Percentiles rank a stretch among this genome's conserved stretches.
These are phyloP conservation scores for Entomortierella chlamydospora DNA, from an alignment of 192 early-diverging fungal genomes.

Conservation along the genomic window DNA sequence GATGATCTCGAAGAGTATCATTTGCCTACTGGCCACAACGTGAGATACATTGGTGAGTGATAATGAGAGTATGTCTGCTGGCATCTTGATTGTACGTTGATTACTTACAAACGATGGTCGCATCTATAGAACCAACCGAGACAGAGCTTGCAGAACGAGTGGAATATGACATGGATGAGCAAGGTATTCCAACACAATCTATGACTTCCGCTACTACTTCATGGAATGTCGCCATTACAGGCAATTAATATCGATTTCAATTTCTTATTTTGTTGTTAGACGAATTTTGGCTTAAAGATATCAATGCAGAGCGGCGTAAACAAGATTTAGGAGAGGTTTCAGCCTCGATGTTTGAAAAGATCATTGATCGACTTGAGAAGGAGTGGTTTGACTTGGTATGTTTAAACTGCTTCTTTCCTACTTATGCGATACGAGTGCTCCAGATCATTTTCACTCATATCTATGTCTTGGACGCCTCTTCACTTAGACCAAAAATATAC, in stretches of 20 bases:
- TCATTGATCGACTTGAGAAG: conserved; percentile 95
- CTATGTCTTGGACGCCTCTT: neutral
- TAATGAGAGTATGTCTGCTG: neutral
- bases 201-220: neutral
- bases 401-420: neutral
- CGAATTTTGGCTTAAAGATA: conserved; percentile 74
- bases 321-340: conserved; percentile 64
- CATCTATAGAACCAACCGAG: conserved; percentile 65
- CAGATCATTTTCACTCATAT: neutral
- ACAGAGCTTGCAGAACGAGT: conserved; percentile 69
- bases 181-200: conserved; percentile 63
- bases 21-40: conserved; percentile 77
- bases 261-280: conserved; percentile 62
- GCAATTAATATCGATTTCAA: neutral
- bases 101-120: too few relatives aligned
- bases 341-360: conserved; percentile 79
- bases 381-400: conserved; percentile 94
- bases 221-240: neutral
- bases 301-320: conserved; percentile 74
- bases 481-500: conserved; percentile 80
- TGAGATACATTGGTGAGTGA: conserved; percentile 70
- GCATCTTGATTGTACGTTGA: too few relatives aligned
- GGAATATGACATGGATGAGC: conserved; percentile 99
- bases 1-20: conserved; percentile 57
- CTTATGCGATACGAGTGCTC: too few relatives aligned